A percentile compares a stretch with the other conserved stretches of the same genome.
phyloP scores from a whole-genome alignment of 345 rosid species.

The Microcos paniculata region DNA sequence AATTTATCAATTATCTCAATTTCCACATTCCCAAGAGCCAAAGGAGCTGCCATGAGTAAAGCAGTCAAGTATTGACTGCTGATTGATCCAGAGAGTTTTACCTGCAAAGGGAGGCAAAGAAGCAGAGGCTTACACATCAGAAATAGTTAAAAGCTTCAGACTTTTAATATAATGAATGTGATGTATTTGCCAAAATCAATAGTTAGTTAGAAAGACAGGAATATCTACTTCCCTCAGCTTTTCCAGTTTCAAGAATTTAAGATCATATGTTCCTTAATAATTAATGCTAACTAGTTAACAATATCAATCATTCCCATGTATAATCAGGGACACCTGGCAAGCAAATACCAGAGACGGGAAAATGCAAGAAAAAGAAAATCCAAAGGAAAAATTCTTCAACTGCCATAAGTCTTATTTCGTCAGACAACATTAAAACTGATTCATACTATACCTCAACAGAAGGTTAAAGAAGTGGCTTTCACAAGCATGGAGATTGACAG shows the following conservation, averaged over 20 bases:
- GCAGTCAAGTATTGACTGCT: slow-evolving; percentile 99
- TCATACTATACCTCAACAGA: background rate
- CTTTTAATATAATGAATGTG: background rate
- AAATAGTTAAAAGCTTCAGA: background rate
- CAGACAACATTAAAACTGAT: background rate
- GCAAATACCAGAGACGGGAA: background rate
- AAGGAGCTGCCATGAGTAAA: slow-evolving; percentile 93
- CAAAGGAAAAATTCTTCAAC: background rate
- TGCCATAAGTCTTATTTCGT: background rate
- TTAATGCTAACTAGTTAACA: background rate
- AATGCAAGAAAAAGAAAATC: background rate
- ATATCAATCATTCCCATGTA: background rate
- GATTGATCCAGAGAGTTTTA: slow-evolving; percentile 88
- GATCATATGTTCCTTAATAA: background rate
- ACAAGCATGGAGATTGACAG: background rate
- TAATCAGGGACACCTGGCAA: background rate
- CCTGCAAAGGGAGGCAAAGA: slow-evolving; percentile 49
- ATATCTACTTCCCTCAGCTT: background rate
- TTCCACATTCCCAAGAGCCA: slow-evolving; percentile 91
- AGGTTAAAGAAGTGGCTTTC: background rate
- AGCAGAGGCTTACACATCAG: background rate
- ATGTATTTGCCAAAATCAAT: background rate
- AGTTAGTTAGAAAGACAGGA: background rate
- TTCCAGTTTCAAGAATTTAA: background rate
- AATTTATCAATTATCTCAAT: slow-evolving; percentile 83